Evolutionary conservation across 345 rosid species (phyloP).

Genomic region (Salix exigua): DNA sequence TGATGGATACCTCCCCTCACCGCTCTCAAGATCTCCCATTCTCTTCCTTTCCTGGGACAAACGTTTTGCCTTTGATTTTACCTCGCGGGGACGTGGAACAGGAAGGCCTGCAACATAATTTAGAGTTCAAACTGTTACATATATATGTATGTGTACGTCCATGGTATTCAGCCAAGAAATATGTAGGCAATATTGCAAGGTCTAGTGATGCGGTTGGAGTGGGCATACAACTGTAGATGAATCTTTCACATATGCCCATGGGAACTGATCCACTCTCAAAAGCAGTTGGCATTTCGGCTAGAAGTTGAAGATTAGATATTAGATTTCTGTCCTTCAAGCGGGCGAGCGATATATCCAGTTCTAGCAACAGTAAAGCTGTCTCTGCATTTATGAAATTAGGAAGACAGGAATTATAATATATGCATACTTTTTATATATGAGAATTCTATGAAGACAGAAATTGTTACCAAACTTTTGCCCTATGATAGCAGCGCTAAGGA

Average conservation of each 20-base stretch:
- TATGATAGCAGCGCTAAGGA: conserved; percentile 28
- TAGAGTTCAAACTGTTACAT: too few species aligned
- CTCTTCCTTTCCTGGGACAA: too few species aligned
- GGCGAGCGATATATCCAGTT: neutral
- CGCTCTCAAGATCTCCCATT: too few species aligned
- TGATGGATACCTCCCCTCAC: too few species aligned
- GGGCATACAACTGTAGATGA: conserved; percentile 11
- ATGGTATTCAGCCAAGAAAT: too few species aligned
- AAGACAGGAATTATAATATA: neutral
- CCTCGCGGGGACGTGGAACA: too few species aligned
- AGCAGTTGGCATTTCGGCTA: conserved; percentile 11
- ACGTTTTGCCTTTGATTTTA: too few species aligned
- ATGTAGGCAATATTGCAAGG: too few species aligned
- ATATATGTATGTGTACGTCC: neutral
- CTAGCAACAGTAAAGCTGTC: conserved; percentile 18
- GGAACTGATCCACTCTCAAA: neutral
- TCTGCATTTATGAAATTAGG: conserved; percentile 1
- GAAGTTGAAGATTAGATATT: conserved; percentile 16
- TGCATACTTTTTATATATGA: too few species aligned
- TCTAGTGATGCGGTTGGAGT: too few species aligned
- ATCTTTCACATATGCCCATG: neutral
- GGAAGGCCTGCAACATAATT: too few species aligned
- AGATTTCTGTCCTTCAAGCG: neutral
- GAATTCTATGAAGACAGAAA: neutral
- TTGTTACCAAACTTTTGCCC: conserved; percentile 21